A percentile compares a stretch with the other conserved stretches of the same genome.
These are phyloP conservation scores for Debaryomyces psychrophilus DNA, from an alignment of 1,139 yeast species.

Conservation along the genomic window DNA sequence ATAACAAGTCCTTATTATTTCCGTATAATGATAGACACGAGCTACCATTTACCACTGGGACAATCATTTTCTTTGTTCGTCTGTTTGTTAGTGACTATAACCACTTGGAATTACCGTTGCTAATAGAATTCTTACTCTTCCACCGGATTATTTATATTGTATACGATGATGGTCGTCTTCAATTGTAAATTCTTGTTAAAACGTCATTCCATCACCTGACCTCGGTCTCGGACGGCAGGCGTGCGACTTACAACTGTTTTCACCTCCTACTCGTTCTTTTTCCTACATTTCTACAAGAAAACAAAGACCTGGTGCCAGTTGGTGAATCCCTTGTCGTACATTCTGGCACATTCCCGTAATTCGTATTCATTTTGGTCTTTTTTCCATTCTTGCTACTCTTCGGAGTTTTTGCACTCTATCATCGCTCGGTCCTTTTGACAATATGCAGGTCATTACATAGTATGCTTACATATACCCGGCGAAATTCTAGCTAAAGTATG, in stretches of 20 bases:
- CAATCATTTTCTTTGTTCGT: constrained; percentile 20
- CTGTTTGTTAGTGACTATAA: neutral
- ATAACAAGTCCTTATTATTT: constrained; percentile 34
- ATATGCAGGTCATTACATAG: constrained; percentile 5
- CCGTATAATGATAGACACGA: constrained; percentile 51
- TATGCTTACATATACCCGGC: constrained; percentile 16
- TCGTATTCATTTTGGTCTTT: neutral
- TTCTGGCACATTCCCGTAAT: too few species aligned
- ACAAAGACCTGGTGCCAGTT: too few species aligned
- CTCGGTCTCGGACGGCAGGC: constrained; percentile 14
- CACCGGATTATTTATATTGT: neutral
- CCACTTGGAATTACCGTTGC: neutral
- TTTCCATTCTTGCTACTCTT: neutral
- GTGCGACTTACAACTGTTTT: constrained; percentile 11
- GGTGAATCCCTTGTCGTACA: too few species aligned
- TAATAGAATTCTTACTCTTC: neutral
- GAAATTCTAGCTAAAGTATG: neutral
- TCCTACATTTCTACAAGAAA: neutral
- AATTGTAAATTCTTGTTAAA: neutral
- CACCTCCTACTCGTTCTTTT: neutral
- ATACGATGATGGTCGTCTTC: neutral
- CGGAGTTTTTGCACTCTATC: constrained; percentile 11
- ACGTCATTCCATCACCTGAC: constrained; percentile 11
- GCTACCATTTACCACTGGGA: constrained; percentile 54
- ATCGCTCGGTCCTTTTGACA: constrained; percentile 11